These are phyloP conservation scores for Butyriboletus loyo DNA, from an alignment of 768 basidiomycete genomes.

Conservation along the genomic window DNA sequence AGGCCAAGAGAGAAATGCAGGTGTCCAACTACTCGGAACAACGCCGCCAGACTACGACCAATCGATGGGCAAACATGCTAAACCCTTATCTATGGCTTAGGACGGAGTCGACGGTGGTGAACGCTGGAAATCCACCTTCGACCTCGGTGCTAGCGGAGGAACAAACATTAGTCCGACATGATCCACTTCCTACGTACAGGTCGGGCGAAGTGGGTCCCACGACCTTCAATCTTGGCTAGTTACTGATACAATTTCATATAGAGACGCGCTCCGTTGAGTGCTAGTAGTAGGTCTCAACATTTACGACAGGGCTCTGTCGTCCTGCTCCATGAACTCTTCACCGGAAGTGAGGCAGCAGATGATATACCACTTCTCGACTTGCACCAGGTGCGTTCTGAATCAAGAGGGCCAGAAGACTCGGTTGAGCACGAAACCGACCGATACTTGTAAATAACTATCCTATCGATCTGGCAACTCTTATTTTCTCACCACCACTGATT, in stretches of 20 bases:
- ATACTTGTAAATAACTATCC: constrained; percentile 54
- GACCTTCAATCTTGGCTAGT: background rate
- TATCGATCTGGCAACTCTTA: background rate
- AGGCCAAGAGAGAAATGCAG: constrained; percentile 81
- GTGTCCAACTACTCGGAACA: constrained; percentile 65
- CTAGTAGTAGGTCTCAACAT: constrained; percentile 41
- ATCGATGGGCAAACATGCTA: constrained; percentile 64
- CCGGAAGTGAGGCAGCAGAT: constrained; percentile 47
- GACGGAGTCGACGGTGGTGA: constrained; percentile 68
- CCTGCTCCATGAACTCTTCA: constrained; percentile 63
- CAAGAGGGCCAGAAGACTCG: constrained; percentile 25
- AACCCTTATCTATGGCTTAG: constrained; percentile 89
- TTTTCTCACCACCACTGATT: constrained; percentile 1
- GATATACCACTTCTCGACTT: constrained; percentile 63
- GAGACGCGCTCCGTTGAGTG: constrained; percentile 16
- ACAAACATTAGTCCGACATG: constrained; percentile 67
- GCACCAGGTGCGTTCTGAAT: constrained; percentile 34
- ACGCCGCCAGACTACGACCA: constrained; percentile 47
- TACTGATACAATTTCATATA: constrained; percentile 19
- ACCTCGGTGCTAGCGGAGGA: constrained; percentile 78
- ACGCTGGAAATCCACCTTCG: constrained; percentile 67
- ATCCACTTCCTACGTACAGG: constrained; percentile 37
- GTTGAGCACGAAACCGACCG: constrained; percentile 65
- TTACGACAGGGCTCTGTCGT: constrained; percentile 57
- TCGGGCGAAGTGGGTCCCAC: constrained; percentile 28